Evolutionary conservation across 257 asterid genomes (phyloP), one percentile per base, ranked within the genome.

Genomic region (Haberlea rhodopensis): DNA sequence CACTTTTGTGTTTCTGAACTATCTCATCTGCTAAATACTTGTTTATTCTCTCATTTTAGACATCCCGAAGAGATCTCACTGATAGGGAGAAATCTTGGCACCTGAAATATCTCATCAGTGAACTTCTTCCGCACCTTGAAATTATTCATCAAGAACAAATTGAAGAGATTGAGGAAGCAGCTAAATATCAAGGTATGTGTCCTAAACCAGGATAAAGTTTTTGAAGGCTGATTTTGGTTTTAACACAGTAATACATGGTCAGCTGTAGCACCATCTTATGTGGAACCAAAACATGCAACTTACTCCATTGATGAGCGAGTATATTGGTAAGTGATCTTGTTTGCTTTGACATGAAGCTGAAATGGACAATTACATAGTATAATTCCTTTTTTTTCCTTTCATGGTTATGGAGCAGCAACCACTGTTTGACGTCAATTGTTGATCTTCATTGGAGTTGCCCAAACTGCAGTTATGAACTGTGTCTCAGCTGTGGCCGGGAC

Each of bases 391-490:
- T 28, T 19, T 56, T 24, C 59, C 46, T 65, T 65, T 23, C 19
- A 69, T 65, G 21, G 13, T 53, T 61, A 55, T 72, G 72, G 70
- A 62, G 66, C 96, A 91, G 96, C 79, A 79, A 92, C 71, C 81
- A 80, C 58, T 92, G 98, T 74, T 82, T 95, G 66, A 92, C 98
- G 29, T 92, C 98, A n/a, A n/a, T n/a, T n/a, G n/a, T n/a, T n/a
- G n/a, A n/a, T n/a, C n/a, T n/a, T n/a, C n/a, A n/a, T n/a, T n/a
- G n/a, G n/a, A n/a, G n/a, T n/a, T n/a, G n/a, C n/a, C n/a, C n/a
- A n/a, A n/a, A n/a, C n/a, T n/a, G 98, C 82, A 78, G 84, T 10
- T 92, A 84, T 18, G 98, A 92, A 82, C 83, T 92, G 20, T 92
- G 98, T 74, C 77, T 92, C 64, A 74, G 75, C 22, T 91, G 98